A percentile compares a stretch with the other conserved stretches of the same genome.
Evolutionary conservation across 345 rosid species (phyloP).

Genomic region (Eucalyptus erythrocorys): DNA sequence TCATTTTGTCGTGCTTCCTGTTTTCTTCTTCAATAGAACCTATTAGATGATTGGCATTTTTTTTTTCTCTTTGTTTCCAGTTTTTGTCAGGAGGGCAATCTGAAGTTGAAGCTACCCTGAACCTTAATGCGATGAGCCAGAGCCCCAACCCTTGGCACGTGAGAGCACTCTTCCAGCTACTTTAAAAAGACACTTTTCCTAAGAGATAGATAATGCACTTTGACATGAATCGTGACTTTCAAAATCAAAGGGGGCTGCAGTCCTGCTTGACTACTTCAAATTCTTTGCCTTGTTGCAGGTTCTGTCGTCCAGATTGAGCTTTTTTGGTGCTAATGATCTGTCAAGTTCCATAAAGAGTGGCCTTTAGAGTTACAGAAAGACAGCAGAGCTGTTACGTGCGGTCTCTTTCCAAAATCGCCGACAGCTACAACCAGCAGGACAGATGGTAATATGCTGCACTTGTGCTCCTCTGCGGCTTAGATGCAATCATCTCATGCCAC

Average conservation of each 20-base stretch:
- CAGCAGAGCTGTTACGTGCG: constrained; percentile 94
- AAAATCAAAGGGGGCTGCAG: neutral
- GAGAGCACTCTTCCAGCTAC: neutral
- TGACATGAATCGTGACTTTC: neutral
- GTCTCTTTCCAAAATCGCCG: constrained; percentile 78
- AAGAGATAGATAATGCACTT: neutral
- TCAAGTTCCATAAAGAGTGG: constrained; percentile 35
- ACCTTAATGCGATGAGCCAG: constrained; percentile 95
- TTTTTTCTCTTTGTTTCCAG: constrained; percentile 19
- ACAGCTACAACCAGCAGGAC: constrained; percentile 80
- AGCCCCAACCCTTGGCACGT: constrained; percentile 99
- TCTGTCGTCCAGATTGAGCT: constrained; percentile 61
- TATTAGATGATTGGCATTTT: neutral
- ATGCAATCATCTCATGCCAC: neutral
- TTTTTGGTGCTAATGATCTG: constrained; percentile 52
- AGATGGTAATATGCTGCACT: constrained; percentile 24
- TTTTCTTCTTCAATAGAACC: too few species aligned
- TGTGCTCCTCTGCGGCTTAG: neutral
- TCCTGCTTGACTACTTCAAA: neutral
- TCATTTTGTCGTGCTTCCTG: neutral
- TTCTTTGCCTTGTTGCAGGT: constrained; percentile 33
- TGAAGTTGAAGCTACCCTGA: constrained; percentile 87
- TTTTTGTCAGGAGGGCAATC: constrained; percentile 98
- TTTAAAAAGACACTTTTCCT: neutral
- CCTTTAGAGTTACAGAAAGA: constrained; percentile 50